Percentiles rank a stretch among this genome's conserved stretches.
These are phyloP conservation scores for Xanthoconium purpureum DNA, from an alignment of 768 basidiomycete species.

Conservation along the genomic window DNA sequence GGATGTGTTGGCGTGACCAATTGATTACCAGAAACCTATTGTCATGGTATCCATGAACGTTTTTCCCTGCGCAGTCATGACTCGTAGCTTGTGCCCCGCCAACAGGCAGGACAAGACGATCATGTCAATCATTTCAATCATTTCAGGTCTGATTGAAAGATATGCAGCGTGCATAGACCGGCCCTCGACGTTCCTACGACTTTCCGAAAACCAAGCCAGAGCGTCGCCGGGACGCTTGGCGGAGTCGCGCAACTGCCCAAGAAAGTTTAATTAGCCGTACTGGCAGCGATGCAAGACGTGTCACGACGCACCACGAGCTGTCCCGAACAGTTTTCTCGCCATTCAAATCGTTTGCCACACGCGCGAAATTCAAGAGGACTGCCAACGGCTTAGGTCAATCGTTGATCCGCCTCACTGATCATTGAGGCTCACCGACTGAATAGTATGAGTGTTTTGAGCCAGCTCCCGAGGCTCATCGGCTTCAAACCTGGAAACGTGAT, in stretches of 20 bases:
- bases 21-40: not conserved
- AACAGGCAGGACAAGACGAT: conserved; percentile 22
- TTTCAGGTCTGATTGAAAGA: too few species aligned
- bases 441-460: conserved; percentile 10
- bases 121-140: not conserved
- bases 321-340: not conserved
- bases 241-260: conserved; percentile 10
- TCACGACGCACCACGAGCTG: conserved; percentile 16
- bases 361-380: conserved; percentile 13
- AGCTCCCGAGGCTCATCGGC: conserved; percentile 8
- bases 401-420: not conserved
- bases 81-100: conserved; percentile 12
- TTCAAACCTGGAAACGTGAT: conserved; percentile 12
- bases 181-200: not conserved
- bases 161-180: too few species aligned
- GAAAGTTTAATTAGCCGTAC: not conserved
- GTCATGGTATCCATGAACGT: not conserved
- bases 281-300: not conserved
- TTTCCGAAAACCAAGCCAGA: conserved; percentile 15
- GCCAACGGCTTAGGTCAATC: not conserved
- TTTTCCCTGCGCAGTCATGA: not conserved
- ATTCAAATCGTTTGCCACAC: conserved; percentile 13
- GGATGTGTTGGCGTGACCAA: too few species aligned
- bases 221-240: not conserved
- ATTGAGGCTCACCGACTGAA: conserved; percentile 12